Evolutionary conservation across 139 green algal genomes (phyloP).

Genomic region (Chlorella sp.): DNA sequence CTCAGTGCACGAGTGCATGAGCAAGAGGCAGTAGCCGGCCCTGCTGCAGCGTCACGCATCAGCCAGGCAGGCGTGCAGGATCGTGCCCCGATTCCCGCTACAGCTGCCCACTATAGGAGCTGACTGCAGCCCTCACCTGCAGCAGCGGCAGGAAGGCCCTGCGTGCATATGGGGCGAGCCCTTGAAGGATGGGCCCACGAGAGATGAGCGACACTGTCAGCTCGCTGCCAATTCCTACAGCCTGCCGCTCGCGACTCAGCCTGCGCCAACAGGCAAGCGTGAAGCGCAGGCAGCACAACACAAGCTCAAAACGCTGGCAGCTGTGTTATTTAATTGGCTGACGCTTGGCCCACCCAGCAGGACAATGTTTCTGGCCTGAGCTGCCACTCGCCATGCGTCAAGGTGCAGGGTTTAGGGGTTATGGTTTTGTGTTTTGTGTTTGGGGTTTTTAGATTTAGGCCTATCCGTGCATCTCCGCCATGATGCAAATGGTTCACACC

Average conservation of each 20-base stretch:
- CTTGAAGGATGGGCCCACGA: slow-evolving; percentile 56
- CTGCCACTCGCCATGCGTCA: too few species aligned
- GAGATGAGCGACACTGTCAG: slow-evolving; percentile 48
- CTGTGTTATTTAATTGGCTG: too few species aligned
- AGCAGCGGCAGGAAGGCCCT: slow-evolving; percentile 52
- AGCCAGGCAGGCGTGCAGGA: too few species aligned
- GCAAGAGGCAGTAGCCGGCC: too few species aligned
- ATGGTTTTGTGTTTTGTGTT: too few species aligned
- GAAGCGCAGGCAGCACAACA: not conserved
- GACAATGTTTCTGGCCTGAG: not conserved
- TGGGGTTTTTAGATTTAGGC: too few species aligned
- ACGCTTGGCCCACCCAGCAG: not conserved
- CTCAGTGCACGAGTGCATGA: too few species aligned
- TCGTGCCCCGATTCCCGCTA: too few species aligned
- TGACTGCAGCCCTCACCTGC: slow-evolving; percentile 16
- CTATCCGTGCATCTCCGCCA: too few species aligned
- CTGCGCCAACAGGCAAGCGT: not conserved
- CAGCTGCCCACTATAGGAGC: too few species aligned
- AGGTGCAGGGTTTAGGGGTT: too few species aligned
- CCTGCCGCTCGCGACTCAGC: slow-evolving; percentile 18
- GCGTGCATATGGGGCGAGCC: slow-evolving; percentile 45
- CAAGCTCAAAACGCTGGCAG: not conserved
- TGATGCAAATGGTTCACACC: not conserved
- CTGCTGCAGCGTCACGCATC: not conserved
- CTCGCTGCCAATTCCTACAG: not conserved